Percentiles rank a stretch among this genome's conserved stretches.
Conservation (phyloP, 306 rosid genomes). For the Gillenia trifoliata region DNA sequence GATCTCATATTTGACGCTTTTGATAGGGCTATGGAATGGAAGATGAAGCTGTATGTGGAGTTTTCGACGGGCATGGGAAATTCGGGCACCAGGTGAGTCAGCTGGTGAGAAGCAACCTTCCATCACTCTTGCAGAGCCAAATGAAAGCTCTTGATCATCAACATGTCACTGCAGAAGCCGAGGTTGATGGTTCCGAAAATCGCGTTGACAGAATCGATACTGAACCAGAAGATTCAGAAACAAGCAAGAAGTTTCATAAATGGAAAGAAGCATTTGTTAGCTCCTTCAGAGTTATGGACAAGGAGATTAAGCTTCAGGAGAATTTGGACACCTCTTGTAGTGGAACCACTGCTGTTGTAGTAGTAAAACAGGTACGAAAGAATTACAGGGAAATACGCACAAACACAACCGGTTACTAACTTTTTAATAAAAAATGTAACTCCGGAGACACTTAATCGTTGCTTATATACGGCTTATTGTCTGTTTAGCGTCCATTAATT, state of each 20-base stretch:
- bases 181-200: conserved; percentile 4
- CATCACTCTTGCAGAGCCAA: conserved; percentile 39
- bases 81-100: conserved; percentile 66
- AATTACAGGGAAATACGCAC: too few relatives aligned
- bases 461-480: neutral
- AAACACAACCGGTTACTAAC: too few relatives aligned
- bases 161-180: neutral
- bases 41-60: conserved; percentile 52
- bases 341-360: conserved; percentile 69
- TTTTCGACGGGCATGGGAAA: conserved; percentile 81
- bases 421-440: too few relatives aligned
- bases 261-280: conserved; percentile 46
- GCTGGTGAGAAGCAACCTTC: conserved; percentile 39
- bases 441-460: neutral
- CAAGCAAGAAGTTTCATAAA: conserved; percentile 19
- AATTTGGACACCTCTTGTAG: conserved; percentile 54
- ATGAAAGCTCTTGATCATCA: conserved; percentile 26
- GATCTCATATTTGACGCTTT: neutral
- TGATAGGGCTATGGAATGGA: conserved; percentile 46
- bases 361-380: conserved; percentile 46
- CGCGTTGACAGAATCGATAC: neutral
- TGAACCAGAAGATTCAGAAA: neutral
- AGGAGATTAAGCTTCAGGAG: conserved; percentile 54
- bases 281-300: conserved; percentile 67
- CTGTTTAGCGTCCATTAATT: neutral